A percentile compares a stretch with the other conserved stretches of the same genome.
These are phyloP conservation scores for Ogataea zsoltii DNA, from an alignment of 805 yeast genomes.

Conservation along the genomic window DNA sequence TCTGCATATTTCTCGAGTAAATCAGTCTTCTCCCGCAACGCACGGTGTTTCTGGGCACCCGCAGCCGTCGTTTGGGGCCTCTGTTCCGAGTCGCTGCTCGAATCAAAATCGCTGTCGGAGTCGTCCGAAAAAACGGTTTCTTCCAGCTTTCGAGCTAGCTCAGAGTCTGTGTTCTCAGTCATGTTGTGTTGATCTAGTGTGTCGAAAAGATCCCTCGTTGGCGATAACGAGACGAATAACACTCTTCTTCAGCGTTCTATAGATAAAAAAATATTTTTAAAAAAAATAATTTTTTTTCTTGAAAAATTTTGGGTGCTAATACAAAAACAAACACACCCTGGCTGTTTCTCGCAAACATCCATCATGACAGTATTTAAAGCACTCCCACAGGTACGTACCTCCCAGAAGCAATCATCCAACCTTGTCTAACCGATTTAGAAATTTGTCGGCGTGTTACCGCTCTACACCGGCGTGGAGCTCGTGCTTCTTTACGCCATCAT, in stretches of 20 bases:
- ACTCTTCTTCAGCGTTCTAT: background rate
- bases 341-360: background rate
- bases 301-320: slow-evolving; percentile 4
- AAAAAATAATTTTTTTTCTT: background rate
- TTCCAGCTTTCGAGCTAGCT: background rate
- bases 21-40: slow-evolving; percentile 41
- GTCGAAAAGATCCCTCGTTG: background rate
- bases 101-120: slow-evolving; percentile 4
- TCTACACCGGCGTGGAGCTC: slow-evolving; percentile 85
- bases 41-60: slow-evolving; percentile 10
- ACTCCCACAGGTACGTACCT: slow-evolving; percentile 26
- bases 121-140: background rate
- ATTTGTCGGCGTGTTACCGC: slow-evolving; percentile 50
- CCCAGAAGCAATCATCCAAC: too few relatives aligned
- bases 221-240: background rate
- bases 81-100: slow-evolving; percentile 1
- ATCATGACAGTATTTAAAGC: slow-evolving; percentile 16
- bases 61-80: background rate
- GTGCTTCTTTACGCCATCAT: slow-evolving; percentile 72
- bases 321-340: background rate
- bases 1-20: slow-evolving; percentile 64
- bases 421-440: slow-evolving; percentile 5
- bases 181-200: background rate
- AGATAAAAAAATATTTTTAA: background rate
- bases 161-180: background rate